Conservation (phyloP, 352 stramenopile species). For the Phytophthora europaea region DNA sequence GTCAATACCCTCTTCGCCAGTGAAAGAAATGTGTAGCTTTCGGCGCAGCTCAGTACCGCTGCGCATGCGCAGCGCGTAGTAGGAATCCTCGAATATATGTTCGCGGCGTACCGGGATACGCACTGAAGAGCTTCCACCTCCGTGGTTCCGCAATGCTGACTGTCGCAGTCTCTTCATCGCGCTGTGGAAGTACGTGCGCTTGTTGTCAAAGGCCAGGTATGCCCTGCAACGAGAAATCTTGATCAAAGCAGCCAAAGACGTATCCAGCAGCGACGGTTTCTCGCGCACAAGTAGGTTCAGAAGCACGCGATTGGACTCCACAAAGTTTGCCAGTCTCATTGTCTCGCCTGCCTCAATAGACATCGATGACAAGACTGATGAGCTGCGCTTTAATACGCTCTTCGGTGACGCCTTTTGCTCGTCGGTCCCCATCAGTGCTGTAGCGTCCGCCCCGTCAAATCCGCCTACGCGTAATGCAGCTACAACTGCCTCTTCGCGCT, state of each 20-base stretch:
- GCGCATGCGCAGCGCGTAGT: conserved; percentile 97
- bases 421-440: conserved; percentile 32
- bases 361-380: conserved; percentile 49
- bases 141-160: conserved; percentile 83
- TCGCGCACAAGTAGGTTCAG: conserved; percentile 98
- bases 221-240: conserved; percentile 95
- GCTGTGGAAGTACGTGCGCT: conserved; percentile 98
- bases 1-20: conserved; percentile 98
- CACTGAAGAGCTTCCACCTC: conserved; percentile 92
- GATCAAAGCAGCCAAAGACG: conserved; percentile 96
- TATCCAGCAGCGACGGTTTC: conserved; percentile 97
- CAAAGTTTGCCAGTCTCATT: conserved; percentile 92
- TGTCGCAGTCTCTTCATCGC: conserved; percentile 94
- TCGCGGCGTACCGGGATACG: conserved; percentile 93
- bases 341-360: conserved; percentile 64
- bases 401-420: conserved; percentile 44
- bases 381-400: conserved; percentile 45
- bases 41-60: conserved; percentile 98
- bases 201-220: conserved; percentile 99
- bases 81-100: conserved; percentile 99
- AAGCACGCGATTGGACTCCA: conserved; percentile 96
- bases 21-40: conserved; percentile 98
- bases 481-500: conserved; percentile 84
- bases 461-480: conserved; percentile 74
- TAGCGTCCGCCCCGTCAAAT: conserved; percentile 55